Evolutionary conservation across 805 yeast genomes (phyloP).

Genomic region (Saccharomycopsis sp.): DNA sequence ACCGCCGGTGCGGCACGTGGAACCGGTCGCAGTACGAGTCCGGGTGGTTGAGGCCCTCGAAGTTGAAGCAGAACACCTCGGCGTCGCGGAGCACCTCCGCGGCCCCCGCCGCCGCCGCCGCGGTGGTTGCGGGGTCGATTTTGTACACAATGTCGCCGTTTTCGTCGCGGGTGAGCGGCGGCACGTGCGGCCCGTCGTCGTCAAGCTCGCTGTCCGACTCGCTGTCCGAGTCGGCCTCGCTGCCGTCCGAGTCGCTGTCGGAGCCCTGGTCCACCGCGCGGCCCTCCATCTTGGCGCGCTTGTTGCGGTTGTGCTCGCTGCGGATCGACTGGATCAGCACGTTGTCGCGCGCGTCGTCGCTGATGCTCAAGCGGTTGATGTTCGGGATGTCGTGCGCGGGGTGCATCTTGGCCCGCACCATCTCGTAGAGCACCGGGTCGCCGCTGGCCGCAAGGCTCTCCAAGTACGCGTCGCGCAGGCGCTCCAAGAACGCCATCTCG

Average conservation of each 20-base stretch:
- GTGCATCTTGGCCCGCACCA: not conserved
- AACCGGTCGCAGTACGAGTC: slow-evolving; percentile 26
- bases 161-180: not conserved
- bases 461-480: slow-evolving; percentile 13
- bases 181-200: not conserved
- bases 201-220: not conserved
- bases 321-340: slow-evolving; percentile 16
- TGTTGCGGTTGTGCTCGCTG: slow-evolving; percentile 24
- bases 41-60: slow-evolving; percentile 11
- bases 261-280: not conserved
- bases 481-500: slow-evolving; percentile 19
- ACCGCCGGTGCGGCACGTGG: slow-evolving; percentile 23
- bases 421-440: slow-evolving; percentile 4
- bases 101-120: slow-evolving; percentile 8
- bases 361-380: slow-evolving; percentile 20
- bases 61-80: slow-evolving; percentile 24
- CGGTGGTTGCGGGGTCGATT: slow-evolving; percentile 9
- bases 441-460: slow-evolving; percentile 12
- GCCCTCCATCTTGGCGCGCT: slow-evolving; percentile 19
- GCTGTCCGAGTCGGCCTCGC: not conserved
- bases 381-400: no score
- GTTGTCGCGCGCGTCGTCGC: slow-evolving; percentile 13
- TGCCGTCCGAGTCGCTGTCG: slow-evolving; percentile 6
- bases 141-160: slow-evolving; percentile 8
- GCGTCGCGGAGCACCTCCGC: slow-evolving; percentile 21